phyloP scores from a whole-genome alignment of 176 grass and related monocot species.

The Echinochloa phyllopogon region DNA sequence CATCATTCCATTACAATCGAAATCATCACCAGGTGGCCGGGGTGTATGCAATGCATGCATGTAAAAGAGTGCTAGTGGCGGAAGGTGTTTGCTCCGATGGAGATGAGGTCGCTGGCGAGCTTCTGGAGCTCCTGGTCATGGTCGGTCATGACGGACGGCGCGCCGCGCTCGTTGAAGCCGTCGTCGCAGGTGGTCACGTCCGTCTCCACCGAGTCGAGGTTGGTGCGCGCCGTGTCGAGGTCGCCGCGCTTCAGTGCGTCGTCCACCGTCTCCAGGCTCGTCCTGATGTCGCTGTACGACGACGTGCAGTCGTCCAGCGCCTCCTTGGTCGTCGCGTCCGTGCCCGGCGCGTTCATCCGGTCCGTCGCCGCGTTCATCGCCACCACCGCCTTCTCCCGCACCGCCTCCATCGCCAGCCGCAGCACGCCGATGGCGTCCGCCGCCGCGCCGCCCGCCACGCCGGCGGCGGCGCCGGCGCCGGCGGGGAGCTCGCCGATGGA shows the following conservation, averaged over 20 bases:
- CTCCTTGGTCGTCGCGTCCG: neutral
- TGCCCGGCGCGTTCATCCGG: neutral
- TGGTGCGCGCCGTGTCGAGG: conserved; percentile 30
- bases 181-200: conserved; percentile 56
- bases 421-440: conserved; percentile 43
- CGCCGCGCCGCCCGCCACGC: neutral
- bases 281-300: conserved; percentile 50
- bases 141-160: conserved; percentile 23
- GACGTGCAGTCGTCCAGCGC: conserved; percentile 45
- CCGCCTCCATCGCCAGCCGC: conserved; percentile 47
- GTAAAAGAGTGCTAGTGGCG: neutral
- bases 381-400: conserved; percentile 25
- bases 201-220: conserved; percentile 47
- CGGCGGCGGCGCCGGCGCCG: neutral
- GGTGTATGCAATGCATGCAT: too few relatives aligned
- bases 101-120: conserved; percentile 57
- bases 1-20: too few relatives aligned
- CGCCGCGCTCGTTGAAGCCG: conserved; percentile 45
- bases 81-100: conserved; percentile 34
- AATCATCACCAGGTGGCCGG: too few relatives aligned
- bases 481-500: conserved; percentile 37
- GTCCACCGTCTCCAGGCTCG: conserved; percentile 19
- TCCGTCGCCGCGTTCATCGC: conserved; percentile 32
- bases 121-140: conserved; percentile 48
- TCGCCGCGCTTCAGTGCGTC: conserved; percentile 42